Conservation (phyloP, 495 filamentous ascomycete species). For the Annulohypoxylon maeteangense region DNA sequence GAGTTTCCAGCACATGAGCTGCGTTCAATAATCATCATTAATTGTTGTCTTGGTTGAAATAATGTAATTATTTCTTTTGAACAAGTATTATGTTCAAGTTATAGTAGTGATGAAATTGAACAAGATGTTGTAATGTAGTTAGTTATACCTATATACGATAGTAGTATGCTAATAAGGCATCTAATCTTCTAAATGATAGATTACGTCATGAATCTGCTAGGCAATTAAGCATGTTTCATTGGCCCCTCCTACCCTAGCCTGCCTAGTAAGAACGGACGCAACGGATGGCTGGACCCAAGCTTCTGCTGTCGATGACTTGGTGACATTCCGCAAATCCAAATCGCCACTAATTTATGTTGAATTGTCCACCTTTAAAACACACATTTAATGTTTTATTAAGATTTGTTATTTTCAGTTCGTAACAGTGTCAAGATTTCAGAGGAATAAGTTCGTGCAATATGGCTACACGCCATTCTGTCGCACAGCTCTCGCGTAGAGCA, state of each 20-base stretch:
- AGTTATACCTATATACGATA: neutral
- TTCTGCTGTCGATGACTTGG: slow-evolving; percentile 7
- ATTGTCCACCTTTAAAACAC: neutral
- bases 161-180: neutral
- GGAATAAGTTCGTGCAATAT: slow-evolving; percentile 48
- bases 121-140: no score
- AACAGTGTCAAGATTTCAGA: neutral
- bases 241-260: slow-evolving; percentile 20
- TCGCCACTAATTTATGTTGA: slow-evolving; percentile 1
- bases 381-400: neutral
- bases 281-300: slow-evolving; percentile 20
- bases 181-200: neutral
- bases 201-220: slow-evolving; percentile 9
- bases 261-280: neutral
- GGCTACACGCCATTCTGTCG: slow-evolving; percentile 59
- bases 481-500: slow-evolving; percentile 56
- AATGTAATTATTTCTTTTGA: no score
- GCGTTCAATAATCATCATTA: no score
- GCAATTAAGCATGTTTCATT: slow-evolving; percentile 42
- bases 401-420: neutral
- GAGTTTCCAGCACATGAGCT: no score
- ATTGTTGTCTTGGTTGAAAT: no score
- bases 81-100: neutral
- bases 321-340: slow-evolving; percentile 18
- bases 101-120: no score